A percentile compares a stretch with the other conserved stretches of the same genome.
These are phyloP conservation scores for Scleromitrula shiraiana DNA, from an alignment of 2,329 filamentous ascomycete species.

Conservation along the genomic window DNA sequence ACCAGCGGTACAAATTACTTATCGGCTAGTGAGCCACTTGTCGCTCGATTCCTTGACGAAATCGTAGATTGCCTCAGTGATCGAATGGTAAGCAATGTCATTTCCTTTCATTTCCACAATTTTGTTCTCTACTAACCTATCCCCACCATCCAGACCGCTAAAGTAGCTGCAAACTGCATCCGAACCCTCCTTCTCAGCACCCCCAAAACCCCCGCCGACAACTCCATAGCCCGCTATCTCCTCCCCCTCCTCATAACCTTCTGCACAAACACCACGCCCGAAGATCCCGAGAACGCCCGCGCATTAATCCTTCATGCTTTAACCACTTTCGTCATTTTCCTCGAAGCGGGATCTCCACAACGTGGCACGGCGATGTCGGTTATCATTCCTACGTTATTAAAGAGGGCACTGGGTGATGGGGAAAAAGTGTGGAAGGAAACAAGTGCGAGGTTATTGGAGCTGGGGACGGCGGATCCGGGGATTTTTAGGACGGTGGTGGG, in stretches of 20 bases:
- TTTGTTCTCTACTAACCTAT: conserved; percentile 7
- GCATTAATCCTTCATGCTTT: conserved; percentile 65
- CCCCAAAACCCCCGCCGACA: conserved; percentile 55
- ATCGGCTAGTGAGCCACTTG: conserved; percentile 64
- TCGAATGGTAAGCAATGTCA: conserved; percentile 55
- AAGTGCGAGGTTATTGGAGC: conserved; percentile 66
- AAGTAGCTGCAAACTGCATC: conserved; percentile 83
- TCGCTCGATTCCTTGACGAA: conserved; percentile 69
- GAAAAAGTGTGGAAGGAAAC: conserved; percentile 58
- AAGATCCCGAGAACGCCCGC: conserved; percentile 73
- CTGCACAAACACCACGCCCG: conserved; percentile 57
- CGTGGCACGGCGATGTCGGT: conserved; percentile 60
- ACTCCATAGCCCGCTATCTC: conserved; percentile 66
- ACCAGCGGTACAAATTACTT: conserved; percentile 71
- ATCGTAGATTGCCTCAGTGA: conserved; percentile 76
- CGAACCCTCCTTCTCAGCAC: conserved; percentile 70
- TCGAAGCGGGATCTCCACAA: conserved; percentile 39
- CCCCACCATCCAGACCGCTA: conserved; percentile 69
- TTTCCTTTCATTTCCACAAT: not conserved
- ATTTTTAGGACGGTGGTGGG: conserved; percentile 69
- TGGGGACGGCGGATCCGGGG: conserved; percentile 66
- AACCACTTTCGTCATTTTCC: conserved; percentile 55
- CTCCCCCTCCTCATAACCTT: conserved; percentile 71
- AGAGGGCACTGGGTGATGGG: conserved; percentile 59
- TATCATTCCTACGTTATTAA: conserved; percentile 68